These are phyloP conservation scores for Curvularia lunata DNA, from an alignment of 2,329 filamentous ascomycete genomes.

Conservation along the genomic window DNA sequence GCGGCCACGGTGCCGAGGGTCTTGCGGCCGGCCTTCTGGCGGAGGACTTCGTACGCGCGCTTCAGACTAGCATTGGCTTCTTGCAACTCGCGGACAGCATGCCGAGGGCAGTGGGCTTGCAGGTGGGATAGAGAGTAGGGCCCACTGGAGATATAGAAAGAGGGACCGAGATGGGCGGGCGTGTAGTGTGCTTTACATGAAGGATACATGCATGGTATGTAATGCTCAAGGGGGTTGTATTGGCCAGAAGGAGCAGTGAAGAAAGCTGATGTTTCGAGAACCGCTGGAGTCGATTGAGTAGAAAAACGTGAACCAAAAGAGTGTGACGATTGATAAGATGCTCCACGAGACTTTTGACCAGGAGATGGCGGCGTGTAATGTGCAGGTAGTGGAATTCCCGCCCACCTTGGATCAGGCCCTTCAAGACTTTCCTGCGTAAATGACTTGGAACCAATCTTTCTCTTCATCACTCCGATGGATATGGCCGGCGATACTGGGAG, in stretches of 20 bases:
- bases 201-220: constrained; percentile 38
- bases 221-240: constrained; percentile 41
- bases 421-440: constrained; percentile 20
- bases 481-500: constrained; percentile 13
- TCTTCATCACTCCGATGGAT: constrained; percentile 10
- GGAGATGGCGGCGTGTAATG: constrained; percentile 22
- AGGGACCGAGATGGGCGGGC: constrained; percentile 29
- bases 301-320: constrained; percentile 17
- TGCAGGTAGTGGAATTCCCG: constrained; percentile 23
- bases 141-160: constrained; percentile 37
- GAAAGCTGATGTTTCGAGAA: constrained; percentile 8
- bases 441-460: constrained; percentile 13
- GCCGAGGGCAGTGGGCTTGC: constrained; percentile 37
- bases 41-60: constrained; percentile 34
- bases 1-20: constrained; percentile 37
- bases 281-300: constrained; percentile 27
- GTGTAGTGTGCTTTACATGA: constrained; percentile 38
- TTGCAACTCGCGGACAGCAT: constrained; percentile 38
- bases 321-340: constrained; percentile 31
- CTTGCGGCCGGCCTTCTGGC: constrained; percentile 44
- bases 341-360: constrained; percentile 19
- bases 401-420: constrained; percentile 24
- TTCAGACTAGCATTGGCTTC: constrained; percentile 35
- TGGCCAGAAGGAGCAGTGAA: constrained; percentile 20
- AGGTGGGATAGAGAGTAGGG: constrained; percentile 36